These are phyloP conservation scores for Saturnispora saitoi DNA, from an alignment of 805 yeast species.

Conservation along the genomic window DNA sequence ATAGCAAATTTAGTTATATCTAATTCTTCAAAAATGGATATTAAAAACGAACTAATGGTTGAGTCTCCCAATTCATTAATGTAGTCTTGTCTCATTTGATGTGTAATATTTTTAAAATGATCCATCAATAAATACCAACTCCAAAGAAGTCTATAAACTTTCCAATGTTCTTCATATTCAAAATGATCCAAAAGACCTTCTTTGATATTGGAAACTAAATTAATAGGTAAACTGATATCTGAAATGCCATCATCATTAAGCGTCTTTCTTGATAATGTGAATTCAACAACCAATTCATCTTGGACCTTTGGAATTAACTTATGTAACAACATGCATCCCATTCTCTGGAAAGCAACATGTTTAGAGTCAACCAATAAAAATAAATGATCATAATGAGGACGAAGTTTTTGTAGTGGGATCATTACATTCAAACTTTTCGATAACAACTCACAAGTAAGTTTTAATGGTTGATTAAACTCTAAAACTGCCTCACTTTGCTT, in stretches of 20 bases:
- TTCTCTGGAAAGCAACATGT: constrained; percentile 35
- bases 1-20: constrained; percentile 19
- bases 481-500: constrained; percentile 6
- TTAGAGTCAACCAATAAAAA: constrained; percentile 25
- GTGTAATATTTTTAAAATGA: constrained; percentile 58
- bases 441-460: constrained; percentile 30
- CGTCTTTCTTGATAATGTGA: constrained; percentile 41
- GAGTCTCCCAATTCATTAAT: constrained; percentile 48
- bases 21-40: constrained; percentile 47
- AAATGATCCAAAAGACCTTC: constrained; percentile 30
- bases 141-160: constrained; percentile 44
- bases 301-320: constrained; percentile 38
- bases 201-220: constrained; percentile 30
- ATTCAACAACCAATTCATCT: constrained; percentile 54
- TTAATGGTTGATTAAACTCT: constrained; percentile 25
- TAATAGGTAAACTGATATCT: constrained; percentile 33
- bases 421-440: constrained; percentile 13
- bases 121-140: constrained; percentile 57
- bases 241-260: constrained; percentile 23
- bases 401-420: constrained; percentile 28
- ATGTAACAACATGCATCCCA: constrained; percentile 33
- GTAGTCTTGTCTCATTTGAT: constrained; percentile 52
- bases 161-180: constrained; percentile 31
- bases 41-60: constrained; percentile 41
- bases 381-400: constrained; percentile 29